Evolutionary conservation across 2,329 filamentous ascomycete genomes (phyloP), one percentile per base, ranked within the genome.

Genomic region (Fonsecaea multimorphosa): DNA sequence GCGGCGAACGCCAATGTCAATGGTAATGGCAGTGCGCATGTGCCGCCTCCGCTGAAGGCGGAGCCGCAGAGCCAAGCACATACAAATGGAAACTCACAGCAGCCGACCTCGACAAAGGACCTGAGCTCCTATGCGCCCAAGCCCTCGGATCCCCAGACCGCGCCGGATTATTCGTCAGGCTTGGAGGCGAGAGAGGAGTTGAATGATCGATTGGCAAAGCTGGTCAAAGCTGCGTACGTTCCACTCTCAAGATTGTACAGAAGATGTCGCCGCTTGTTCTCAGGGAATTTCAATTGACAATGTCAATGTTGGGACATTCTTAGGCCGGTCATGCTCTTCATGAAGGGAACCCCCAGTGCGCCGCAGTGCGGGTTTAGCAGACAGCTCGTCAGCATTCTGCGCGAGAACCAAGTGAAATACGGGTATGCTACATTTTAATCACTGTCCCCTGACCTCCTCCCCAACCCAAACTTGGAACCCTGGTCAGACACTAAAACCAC

Each of bases 331-430:
- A 99, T 99, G 95, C 84, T 99, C 31, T 99, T 99, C 80, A 97
- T 97, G 92, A 97, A 97, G 82, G 93, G 93, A n/a, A 96, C 92
- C 2, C 93, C 93, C 0, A 91, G 89, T 70, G 86, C 87, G 34
- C 93, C 93, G 0, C 91, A 96, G 78, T 97, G 93, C 75, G 93
- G 95, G 1, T 99, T 99, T 80, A 96, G 92, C 71, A 84, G 94
- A 72, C 93, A 97, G 81, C 82, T 97, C 52, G 95, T 99, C 51
- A 88, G 83, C 29, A 86, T 99, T 54, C 81, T 99, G 73, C 87
- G 95, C 59, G 94, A 98, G 80, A 89, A 92, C 76, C 90, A 90
- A 57, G 91, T 99, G 67, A 92, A 96, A 77, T 99, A 98, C 78
- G 95, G 71, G 67, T 69, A 69, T 22, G 64, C 63, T 27, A 31